These are phyloP conservation scores for Capillidium heterosporum DNA, from an alignment of 371 early-diverging fungal species.

Conservation along the genomic window DNA sequence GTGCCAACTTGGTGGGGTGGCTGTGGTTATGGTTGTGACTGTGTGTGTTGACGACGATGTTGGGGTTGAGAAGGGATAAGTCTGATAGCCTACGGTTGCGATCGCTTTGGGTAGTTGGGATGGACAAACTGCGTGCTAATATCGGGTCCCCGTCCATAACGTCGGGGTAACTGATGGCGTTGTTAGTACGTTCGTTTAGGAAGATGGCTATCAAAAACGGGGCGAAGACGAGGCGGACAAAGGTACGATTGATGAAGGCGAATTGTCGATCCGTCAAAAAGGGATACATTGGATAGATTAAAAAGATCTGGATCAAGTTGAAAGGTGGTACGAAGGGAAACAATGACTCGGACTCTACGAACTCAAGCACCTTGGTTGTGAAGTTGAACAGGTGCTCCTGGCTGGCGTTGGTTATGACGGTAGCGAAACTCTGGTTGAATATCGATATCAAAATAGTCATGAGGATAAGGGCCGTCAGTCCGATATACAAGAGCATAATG, in stretches of 20 bases:
- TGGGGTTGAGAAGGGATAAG: no score
- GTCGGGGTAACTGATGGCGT: no score
- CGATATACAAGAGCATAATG: conserved; percentile 1
- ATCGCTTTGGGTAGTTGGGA: no score
- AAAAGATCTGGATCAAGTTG: conserved; percentile 4
- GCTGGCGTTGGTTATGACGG: background rate
- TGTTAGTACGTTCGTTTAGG: background rate
- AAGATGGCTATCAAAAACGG: background rate
- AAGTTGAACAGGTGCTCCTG: conserved; percentile 1
- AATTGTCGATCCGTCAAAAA: background rate
- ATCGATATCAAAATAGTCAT: conserved; percentile 1
- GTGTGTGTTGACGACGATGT: no score
- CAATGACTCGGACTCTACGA: background rate
- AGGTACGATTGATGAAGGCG: background rate
- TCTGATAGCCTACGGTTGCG: no score
- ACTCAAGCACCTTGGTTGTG: conserved; percentile 1
- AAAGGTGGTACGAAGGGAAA: conserved; percentile 8
- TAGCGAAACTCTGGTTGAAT: background rate
- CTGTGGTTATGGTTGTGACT: no score
- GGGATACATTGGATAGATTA: background rate
- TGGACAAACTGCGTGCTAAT: no score
- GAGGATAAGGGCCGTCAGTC: background rate
- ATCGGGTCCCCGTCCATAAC: no score
- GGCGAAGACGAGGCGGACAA: background rate
- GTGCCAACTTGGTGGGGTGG: background rate